These are phyloP conservation scores for Chionographis japonica DNA, from an alignment of 106 monocot genomes.

Conservation along the genomic window DNA sequence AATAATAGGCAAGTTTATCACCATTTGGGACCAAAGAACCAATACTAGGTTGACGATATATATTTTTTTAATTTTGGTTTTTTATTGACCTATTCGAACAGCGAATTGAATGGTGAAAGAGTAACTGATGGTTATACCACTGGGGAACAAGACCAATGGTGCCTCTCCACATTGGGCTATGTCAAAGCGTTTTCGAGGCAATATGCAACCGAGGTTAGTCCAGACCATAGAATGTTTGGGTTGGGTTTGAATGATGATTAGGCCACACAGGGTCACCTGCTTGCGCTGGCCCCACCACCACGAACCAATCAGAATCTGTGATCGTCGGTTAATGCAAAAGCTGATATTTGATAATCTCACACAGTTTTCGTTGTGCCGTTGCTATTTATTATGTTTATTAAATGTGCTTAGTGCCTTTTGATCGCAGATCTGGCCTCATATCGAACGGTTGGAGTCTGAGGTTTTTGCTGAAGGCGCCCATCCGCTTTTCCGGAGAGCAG, in stretches of 20 bases:
- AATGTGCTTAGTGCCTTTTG: neutral
- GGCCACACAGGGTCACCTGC: too few relatives aligned
- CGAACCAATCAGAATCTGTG: too few relatives aligned
- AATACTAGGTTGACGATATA: neutral
- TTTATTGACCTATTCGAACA: slow-evolving; percentile 6
- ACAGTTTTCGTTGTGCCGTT: neutral
- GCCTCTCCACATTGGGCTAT: slow-evolving; percentile 73
- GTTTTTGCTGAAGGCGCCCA: slow-evolving; percentile 52
- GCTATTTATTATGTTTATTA: neutral
- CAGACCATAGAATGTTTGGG: too few relatives aligned
- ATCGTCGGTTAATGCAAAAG: too few relatives aligned
- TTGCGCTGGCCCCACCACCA: too few relatives aligned
- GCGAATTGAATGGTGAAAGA: slow-evolving; percentile 37
- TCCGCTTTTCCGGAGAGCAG: slow-evolving; percentile 60
- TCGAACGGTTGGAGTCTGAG: slow-evolving; percentile 60
- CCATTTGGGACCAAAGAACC: neutral
- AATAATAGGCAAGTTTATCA: slow-evolving; percentile 23
- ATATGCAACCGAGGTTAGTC: slow-evolving; percentile 78
- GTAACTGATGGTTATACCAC: slow-evolving; percentile 31
- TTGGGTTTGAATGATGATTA: too few relatives aligned
- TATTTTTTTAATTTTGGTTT: neutral
- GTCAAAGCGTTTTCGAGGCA: slow-evolving; percentile 86
- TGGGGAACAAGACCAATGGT: slow-evolving; percentile 89
- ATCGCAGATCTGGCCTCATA: slow-evolving; percentile 82
- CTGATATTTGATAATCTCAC: neutral